Conservation (phyloP, 441 rosid species). For the Bocquillonia castaneifolia region DNA sequence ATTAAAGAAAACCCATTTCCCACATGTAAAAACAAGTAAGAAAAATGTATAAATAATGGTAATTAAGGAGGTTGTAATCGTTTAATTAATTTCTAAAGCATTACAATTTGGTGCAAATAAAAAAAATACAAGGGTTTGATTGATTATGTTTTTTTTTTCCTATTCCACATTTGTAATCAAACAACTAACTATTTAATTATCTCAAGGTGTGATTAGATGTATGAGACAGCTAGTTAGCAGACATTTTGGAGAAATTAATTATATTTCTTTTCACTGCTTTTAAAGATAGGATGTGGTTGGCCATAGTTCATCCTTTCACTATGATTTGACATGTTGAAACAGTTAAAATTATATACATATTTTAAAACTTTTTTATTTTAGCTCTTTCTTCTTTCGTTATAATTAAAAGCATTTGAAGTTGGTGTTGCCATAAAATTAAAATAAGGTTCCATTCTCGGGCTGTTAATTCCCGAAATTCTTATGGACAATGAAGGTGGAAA, state of each 20-base stretch:
- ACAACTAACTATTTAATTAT: background rate
- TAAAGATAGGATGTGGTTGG: slow-evolving; percentile 21
- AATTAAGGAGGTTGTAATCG: no score
- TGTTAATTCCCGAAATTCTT: no score
- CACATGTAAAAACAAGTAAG: no score
- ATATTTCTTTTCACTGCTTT: background rate
- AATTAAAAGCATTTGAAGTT: no score
- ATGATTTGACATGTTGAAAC: background rate
- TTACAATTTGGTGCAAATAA: background rate
- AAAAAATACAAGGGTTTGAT: background rate
- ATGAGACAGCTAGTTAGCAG: background rate
- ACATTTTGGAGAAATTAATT: background rate
- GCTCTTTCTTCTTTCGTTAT: no score
- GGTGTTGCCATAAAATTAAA: no score
- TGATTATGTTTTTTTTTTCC: background rate
- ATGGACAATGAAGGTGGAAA: no score
- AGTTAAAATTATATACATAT: background rate
- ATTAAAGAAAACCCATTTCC: background rate
- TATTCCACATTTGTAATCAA: background rate
- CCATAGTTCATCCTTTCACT: background rate
- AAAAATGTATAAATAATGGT: no score
- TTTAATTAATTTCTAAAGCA: no score
- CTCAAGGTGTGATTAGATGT: background rate
- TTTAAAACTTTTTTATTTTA: background rate
- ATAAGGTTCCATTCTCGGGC: no score